Percentiles rank a stretch among this genome's conserved stretches.
These are phyloP conservation scores for Fulvia fulva DNA, from an alignment of 2,329 filamentous ascomycete species.

Conservation along the genomic window DNA sequence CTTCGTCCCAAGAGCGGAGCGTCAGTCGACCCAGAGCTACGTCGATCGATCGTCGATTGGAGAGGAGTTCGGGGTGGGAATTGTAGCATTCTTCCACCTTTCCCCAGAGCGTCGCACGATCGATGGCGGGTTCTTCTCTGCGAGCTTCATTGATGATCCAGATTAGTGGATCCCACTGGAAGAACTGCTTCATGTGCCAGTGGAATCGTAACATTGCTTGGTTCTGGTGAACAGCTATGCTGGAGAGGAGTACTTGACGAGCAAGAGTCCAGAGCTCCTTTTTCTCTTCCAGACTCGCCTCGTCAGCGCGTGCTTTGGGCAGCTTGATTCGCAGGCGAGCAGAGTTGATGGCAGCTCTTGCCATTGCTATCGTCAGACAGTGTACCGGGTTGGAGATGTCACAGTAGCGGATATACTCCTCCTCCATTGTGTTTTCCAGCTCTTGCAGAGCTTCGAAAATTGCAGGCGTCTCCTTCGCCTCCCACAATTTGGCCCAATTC, in stretches of 20 bases:
- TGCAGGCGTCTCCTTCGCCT: conserved; percentile 11
- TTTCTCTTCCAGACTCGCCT: conserved; percentile 32
- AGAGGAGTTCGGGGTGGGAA: conserved; percentile 40
- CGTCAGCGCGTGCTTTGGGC: conserved; percentile 34
- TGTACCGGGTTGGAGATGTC: conserved; percentile 42
- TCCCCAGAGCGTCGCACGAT: conserved; percentile 39
- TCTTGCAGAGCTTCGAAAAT: conserved; percentile 34
- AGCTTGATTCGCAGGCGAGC: conserved; percentile 47
- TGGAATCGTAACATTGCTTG: conserved; percentile 44
- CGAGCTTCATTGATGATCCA: conserved; percentile 36
- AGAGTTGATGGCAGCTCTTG: conserved; percentile 40
- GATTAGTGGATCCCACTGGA: conserved; percentile 42
- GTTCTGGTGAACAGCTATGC: conserved; percentile 40
- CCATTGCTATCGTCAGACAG: conserved; percentile 44
- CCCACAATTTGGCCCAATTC: conserved; percentile 19
- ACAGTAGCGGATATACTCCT: conserved; percentile 44
- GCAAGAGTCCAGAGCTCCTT: conserved; percentile 40
- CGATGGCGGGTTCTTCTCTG: conserved; percentile 17
- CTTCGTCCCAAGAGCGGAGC: conserved; percentile 43
- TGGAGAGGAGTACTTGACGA: conserved; percentile 40
- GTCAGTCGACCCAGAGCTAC: conserved; percentile 42
- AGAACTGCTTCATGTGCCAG: conserved; percentile 52
- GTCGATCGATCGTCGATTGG: conserved; percentile 38
- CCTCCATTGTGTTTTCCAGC: conserved; percentile 42
- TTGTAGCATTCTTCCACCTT: conserved; percentile 43